Base-by-base conservation (phyloP, 73 alveolate genomes). In the Durusdinium trenchii region DNA sequence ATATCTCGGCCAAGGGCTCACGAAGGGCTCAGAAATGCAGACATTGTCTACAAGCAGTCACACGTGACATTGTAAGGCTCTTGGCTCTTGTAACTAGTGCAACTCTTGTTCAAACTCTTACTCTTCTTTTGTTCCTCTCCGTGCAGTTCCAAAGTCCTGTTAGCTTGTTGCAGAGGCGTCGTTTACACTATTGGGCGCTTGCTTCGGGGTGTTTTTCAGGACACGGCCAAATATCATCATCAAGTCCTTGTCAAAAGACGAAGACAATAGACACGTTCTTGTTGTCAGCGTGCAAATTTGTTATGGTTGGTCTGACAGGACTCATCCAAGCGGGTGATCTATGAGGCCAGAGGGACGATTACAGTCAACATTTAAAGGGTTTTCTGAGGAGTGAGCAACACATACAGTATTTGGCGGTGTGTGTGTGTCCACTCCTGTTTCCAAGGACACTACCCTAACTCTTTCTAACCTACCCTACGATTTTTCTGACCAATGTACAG, bases 321-420 rank as follows among this genome's bases (percentile, higher is more conserved):
- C 67, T 62, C 96, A 30, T 90, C 96, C 57, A 90, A 90, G 75
- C 73, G 96, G n/a, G 96, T 67, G 43, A 90, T 90, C 36, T 90
- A 90, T 75, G 96, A 90, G 95, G 95, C 61, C 10, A 35, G n/a
- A 35, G 78, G 4, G 26, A 20, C 42, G 43, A 40, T 38, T 3
- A 30, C 51, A n/a, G n/a, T n/a, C n/a, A n/a, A n/a, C n/a, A n/a
- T n/a, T n/a, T n/a, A n/a, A n/a, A n/a, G n/a, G n/a, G n/a, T n/a
- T n/a, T n/a, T n/a, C n/a, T n/a, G n/a, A n/a, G n/a, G n/a, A n/a
- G n/a, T n/a, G n/a, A n/a, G n/a, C n/a, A n/a, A n/a, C n/a, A n/a
- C n/a, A n/a, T n/a, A 20, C 6, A 26, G 30, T 32, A n/a, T n/a
- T 71, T 71, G 26, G 83, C 76, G 43, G 76, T 9, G 52, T n/a